Evolutionary conservation across 2,329 filamentous ascomycete species (phyloP).

Genomic region (Beauveria brongniartii): DNA sequence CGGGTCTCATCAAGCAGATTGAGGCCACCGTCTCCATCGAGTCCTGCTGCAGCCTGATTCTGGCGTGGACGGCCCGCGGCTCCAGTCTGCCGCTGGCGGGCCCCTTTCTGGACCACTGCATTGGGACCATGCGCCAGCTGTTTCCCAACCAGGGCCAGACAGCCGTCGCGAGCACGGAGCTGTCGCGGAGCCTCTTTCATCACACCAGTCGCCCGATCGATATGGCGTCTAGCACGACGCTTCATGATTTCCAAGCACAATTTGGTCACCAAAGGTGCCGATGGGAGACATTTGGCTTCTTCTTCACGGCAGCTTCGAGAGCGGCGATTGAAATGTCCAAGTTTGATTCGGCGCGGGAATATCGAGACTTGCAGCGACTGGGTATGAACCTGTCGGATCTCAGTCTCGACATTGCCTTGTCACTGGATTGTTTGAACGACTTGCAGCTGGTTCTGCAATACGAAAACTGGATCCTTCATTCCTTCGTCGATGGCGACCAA

Average conservation of each 20-base stretch:
- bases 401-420: constrained; percentile 19
- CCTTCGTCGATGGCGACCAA: constrained; percentile 34
- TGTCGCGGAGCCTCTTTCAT: constrained; percentile 12
- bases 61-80: constrained; percentile 8
- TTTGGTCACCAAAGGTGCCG: constrained; percentile 14
- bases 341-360: constrained; percentile 14
- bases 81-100: constrained; percentile 9
- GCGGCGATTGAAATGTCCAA: constrained; percentile 17
- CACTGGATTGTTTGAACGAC: constrained; percentile 30
- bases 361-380: constrained; percentile 13
- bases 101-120: constrained; percentile 10
- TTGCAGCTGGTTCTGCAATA: constrained; percentile 37
- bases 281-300: constrained; percentile 20
- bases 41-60: constrained; percentile 6
- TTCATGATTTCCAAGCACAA: constrained; percentile 13
- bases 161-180: not conserved
- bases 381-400: constrained; percentile 16
- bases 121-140: constrained; percentile 3
- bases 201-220: constrained; percentile 13
- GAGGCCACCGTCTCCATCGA: constrained; percentile 9
- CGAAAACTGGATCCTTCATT: constrained; percentile 38
- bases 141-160: constrained; percentile 3
- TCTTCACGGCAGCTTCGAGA: constrained; percentile 17
- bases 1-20: constrained; percentile 8
- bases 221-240: not conserved